These are phyloP conservation scores for Circinella umbellata DNA, from an alignment of 371 early-diverging fungal genomes.

Conservation along the genomic window DNA sequence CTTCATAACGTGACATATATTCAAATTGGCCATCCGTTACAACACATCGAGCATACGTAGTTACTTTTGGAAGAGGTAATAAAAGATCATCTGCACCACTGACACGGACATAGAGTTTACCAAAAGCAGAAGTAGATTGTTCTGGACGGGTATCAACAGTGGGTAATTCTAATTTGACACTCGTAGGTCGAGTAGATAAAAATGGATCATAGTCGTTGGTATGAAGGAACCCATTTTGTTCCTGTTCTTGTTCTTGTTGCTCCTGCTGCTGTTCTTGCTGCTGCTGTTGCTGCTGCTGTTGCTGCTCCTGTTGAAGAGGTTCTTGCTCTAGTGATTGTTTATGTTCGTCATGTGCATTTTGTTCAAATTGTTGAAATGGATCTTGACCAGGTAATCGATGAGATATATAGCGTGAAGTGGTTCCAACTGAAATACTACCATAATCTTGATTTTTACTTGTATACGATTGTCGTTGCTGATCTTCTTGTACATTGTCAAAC, in stretches of 20 bases:
- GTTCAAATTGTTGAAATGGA: neutral
- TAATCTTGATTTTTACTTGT: neutral
- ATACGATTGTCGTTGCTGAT: neutral
- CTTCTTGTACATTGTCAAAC: neutral
- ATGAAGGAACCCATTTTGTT: no score
- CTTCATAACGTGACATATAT: conserved; percentile 53
- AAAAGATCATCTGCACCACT: conserved; percentile 41
- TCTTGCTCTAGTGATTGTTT: no score
- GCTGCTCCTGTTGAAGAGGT: no score
- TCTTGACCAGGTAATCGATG: conserved; percentile 15
- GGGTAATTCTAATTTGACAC: conserved; percentile 5
- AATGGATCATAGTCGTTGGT: neutral
- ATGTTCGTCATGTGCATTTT: neutral
- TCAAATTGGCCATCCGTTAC: conserved; percentile 54
- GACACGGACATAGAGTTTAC: conserved; percentile 48
- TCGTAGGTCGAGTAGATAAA: neutral
- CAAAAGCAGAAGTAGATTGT: conserved; percentile 20
- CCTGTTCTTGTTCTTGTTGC: no score
- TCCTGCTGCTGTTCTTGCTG: no score
- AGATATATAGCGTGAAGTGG: neutral
- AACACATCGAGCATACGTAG: conserved; percentile 49
- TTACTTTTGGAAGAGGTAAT: conserved; percentile 45
- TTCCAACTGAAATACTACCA: conserved; percentile 12
- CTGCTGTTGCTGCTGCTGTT: no score
- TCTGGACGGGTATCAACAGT: conserved; percentile 2